phyloP scores from a whole-genome alignment of 208 protist species.

The Leishmania lainsoni region DNA sequence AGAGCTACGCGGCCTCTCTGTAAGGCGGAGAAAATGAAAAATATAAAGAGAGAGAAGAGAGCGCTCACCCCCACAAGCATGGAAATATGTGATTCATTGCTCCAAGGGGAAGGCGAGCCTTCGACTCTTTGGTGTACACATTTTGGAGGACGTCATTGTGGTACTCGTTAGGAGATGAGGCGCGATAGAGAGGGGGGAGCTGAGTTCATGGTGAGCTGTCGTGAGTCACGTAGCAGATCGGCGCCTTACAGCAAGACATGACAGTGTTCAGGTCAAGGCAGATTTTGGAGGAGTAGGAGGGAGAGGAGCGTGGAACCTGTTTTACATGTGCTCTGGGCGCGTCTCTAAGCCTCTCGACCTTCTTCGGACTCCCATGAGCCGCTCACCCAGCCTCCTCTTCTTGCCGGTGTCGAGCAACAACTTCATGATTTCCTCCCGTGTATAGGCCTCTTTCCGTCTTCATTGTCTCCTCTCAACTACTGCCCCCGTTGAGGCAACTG shows the following conservation, averaged over 20 bases:
- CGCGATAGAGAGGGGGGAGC: background rate
- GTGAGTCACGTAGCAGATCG: background rate
- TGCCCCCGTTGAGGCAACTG: background rate
- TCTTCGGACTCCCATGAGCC: background rate
- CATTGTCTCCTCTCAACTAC: background rate
- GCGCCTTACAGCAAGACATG: background rate
- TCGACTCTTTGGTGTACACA: background rate
- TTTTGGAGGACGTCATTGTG: background rate
- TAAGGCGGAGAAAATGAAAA: background rate
- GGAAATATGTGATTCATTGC: background rate
- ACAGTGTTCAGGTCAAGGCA: background rate
- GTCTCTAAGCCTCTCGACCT: background rate
- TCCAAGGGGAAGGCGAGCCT: background rate
- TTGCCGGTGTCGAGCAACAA: background rate
- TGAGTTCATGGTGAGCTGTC: background rate
- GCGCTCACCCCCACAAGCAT: background rate
- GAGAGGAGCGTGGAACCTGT: background rate
- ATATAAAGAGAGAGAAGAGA: background rate
- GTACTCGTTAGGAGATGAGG: no score
- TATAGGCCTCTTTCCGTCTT: background rate
- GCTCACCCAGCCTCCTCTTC: background rate
- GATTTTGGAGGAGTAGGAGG: background rate
- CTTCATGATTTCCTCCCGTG: background rate
- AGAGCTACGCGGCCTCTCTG: constrained; percentile 46
- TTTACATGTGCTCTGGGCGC: no score